A percentile compares a stretch with the other conserved stretches of the same genome.
Evolutionary conservation across 176 grass and related monocot genomes (phyloP).

Genomic region (Aegilops sharonensis): DNA sequence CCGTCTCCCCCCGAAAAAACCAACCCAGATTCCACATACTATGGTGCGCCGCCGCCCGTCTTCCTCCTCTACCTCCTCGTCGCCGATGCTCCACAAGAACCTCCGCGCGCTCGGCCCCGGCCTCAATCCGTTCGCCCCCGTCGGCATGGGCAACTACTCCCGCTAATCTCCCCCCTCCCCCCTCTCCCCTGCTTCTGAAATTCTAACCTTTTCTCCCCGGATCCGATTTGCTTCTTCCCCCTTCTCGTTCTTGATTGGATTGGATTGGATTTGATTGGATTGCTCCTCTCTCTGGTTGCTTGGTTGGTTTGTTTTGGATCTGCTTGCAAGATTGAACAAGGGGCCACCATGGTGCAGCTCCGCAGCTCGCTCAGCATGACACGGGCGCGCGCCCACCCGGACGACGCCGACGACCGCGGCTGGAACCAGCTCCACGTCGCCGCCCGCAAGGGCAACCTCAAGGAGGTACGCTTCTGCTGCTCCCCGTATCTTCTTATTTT

Average conservation of each 20-base stretch:
- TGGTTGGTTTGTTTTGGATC: not conserved
- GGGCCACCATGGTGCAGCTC: slow-evolving; percentile 59
- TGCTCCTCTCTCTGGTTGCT: not conserved
- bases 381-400: not conserved
- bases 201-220: not conserved
- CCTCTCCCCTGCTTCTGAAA: not conserved
- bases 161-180: slow-evolving; percentile 33
- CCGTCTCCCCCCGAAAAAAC: too few relatives aligned
- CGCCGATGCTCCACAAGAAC: slow-evolving; percentile 55
- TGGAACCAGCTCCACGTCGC: slow-evolving; percentile 87
- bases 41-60: slow-evolving; percentile 57
- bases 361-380: slow-evolving; percentile 45
- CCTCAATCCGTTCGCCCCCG: slow-evolving; percentile 90
- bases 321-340: not conserved
- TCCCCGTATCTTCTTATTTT: too few relatives aligned
- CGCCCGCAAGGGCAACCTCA: slow-evolving; percentile 81
- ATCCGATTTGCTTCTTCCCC: not conserved
- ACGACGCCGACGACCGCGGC: slow-evolving; percentile 51
- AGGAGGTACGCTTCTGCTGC: slow-evolving; percentile 35
- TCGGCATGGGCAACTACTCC: slow-evolving; percentile 93
- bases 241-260: not conserved
- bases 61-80: not conserved
- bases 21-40: slow-evolving; percentile 4
- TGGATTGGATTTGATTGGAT: not conserved
- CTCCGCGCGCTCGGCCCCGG: slow-evolving; percentile 80